Conservation (phyloP, 2,329 filamentous ascomycete genomes). For the Phoma sp. region DNA sequence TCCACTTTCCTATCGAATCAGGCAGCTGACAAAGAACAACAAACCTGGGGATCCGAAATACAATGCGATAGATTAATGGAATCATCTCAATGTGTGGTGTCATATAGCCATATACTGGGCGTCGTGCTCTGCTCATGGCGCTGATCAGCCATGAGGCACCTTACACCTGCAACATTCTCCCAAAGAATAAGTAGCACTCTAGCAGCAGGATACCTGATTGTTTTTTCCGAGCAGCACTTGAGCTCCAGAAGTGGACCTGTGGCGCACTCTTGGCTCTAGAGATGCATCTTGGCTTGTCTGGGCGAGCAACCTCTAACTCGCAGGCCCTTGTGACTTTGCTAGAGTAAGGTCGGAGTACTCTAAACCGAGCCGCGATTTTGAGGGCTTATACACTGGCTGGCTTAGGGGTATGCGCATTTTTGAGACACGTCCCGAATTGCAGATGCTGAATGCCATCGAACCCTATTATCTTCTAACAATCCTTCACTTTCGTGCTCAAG, state of each 20-base stretch:
- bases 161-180: too few relatives aligned
- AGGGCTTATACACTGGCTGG: too few relatives aligned
- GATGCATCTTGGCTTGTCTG: constrained; percentile 25
- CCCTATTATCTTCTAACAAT: too few relatives aligned
- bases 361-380: background rate
- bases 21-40: background rate
- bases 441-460: too few relatives aligned
- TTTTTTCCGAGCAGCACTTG: background rate
- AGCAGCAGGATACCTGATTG: too few relatives aligned
- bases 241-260: background rate
- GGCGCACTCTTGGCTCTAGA: constrained; percentile 9
- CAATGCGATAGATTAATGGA: background rate
- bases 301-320: constrained; percentile 7
- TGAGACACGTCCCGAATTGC: background rate
- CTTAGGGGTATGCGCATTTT: too few relatives aligned
- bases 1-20: constrained; percentile 25
- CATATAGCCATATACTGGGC: too few relatives aligned
- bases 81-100: too few relatives aligned
- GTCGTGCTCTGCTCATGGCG: too few relatives aligned
- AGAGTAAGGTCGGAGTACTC: constrained; percentile 1
- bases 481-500: too few relatives aligned
- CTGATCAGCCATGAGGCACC: too few relatives aligned
- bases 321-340: constrained; percentile 2
- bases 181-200: too few relatives aligned
- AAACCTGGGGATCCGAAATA: background rate